Conservation (phyloP, 345 rosid genomes). For the Rhizophora apiculata region DNA sequence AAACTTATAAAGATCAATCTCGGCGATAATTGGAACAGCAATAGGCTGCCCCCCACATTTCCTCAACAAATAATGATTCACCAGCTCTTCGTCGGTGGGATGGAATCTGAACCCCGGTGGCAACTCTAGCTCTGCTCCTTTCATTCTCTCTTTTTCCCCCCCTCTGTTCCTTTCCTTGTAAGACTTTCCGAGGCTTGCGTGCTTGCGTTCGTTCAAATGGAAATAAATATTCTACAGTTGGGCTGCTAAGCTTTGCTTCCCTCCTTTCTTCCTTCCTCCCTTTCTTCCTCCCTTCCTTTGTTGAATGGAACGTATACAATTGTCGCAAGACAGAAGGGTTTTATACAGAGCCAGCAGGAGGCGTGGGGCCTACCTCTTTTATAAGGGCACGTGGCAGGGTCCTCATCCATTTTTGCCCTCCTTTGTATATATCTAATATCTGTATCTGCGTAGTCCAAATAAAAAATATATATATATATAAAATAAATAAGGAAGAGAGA, state of each 20-base stretch:
- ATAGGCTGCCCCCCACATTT: slow-evolving; percentile 60
- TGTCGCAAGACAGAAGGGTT: too few species aligned
- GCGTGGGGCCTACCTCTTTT: too few species aligned
- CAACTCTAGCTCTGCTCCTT: slow-evolving; percentile 46
- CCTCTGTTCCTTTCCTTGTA: background rate
- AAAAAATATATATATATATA: background rate
- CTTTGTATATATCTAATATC: background rate
- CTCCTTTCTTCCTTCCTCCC: too few species aligned
- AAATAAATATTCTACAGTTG: too few species aligned
- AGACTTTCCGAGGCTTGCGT: background rate
- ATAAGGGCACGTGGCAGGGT: background rate
- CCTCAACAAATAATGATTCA: slow-evolving; percentile 62
- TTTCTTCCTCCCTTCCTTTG: too few species aligned
- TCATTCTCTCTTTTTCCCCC: slow-evolving; percentile 26
- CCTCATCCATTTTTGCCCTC: background rate
- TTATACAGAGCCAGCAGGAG: too few species aligned
- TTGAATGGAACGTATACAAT: too few species aligned
- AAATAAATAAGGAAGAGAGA: background rate
- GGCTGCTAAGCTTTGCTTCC: too few species aligned
- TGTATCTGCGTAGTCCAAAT: too few species aligned
- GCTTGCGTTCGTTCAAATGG: too few species aligned
- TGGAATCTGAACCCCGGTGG: slow-evolving; percentile 96
- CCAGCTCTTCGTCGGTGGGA: slow-evolving; percentile 91
- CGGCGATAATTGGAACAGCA: slow-evolving; percentile 68
- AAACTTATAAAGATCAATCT: slow-evolving; percentile 77